phyloP scores from a whole-genome alignment of 2,329 filamentous ascomycete genomes.

The Westerdykella aurantiaca region DNA sequence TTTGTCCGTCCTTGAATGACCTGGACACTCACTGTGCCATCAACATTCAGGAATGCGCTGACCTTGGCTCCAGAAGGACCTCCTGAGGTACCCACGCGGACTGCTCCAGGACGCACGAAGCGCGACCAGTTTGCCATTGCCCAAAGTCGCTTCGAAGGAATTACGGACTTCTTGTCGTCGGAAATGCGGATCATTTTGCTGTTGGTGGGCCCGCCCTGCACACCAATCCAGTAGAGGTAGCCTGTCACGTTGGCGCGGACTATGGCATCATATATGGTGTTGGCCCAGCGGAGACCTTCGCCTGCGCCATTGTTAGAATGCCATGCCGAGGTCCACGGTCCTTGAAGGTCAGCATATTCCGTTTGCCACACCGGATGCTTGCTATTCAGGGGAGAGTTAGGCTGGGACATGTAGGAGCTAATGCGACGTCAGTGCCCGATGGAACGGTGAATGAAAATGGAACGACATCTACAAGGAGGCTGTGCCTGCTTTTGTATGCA shows the following conservation, averaged over 20 bases:
- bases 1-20: conserved; percentile 30
- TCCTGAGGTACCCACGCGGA: conserved; percentile 32
- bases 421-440: background rate
- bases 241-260: conserved; percentile 45
- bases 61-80: conserved; percentile 24
- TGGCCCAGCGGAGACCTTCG: conserved; percentile 53
- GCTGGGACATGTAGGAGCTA: conserved; percentile 14
- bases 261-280: conserved; percentile 48
- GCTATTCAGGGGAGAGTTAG: conserved; percentile 25
- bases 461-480: background rate
- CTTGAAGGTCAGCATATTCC: conserved; percentile 46
- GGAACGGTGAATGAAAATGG: background rate
- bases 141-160: conserved; percentile 36
- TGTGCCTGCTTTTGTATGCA: background rate
- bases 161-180: conserved; percentile 31
- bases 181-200: conserved; percentile 32
- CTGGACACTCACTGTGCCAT: conserved; percentile 33
- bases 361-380: conserved; percentile 48
- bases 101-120: conserved; percentile 37
- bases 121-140: conserved; percentile 39
- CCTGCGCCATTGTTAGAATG: conserved; percentile 43
- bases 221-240: conserved; percentile 53
- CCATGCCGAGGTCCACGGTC: conserved; percentile 39
- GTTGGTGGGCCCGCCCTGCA: conserved; percentile 36
- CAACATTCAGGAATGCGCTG: conserved; percentile 30